Conservation (phyloP, 1,139 yeast genomes). For the Geotrichum restrictum region DNA sequence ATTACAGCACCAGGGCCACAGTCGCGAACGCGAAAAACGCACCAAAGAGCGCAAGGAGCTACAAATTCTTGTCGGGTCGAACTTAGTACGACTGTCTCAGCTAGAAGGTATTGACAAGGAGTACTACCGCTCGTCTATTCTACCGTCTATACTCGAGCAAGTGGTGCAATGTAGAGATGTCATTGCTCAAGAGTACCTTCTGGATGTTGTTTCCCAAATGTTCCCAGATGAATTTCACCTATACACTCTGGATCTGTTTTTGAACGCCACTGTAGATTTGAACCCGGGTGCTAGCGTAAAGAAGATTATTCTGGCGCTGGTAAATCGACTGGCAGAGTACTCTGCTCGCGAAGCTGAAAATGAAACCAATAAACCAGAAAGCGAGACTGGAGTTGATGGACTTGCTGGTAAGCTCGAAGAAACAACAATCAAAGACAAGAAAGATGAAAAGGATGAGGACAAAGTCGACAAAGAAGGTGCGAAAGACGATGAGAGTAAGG, state of each 20-base stretch:
- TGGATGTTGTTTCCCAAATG: constrained; percentile 87
- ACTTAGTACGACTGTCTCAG: constrained; percentile 83
- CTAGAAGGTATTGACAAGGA: constrained; percentile 67
- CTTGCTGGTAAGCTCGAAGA: constrained; percentile 22
- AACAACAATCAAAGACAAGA: constrained; percentile 21
- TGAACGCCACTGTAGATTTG: constrained; percentile 62
- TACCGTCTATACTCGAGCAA: constrained; percentile 84
- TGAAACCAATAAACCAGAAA: constrained; percentile 16
- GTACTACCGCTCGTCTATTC: constrained; percentile 59
- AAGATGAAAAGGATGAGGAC: constrained; percentile 11
- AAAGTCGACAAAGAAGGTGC: constrained; percentile 6
- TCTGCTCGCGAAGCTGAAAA: constrained; percentile 37
- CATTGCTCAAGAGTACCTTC: constrained; percentile 83
- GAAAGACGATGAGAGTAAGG: constrained; percentile 11
- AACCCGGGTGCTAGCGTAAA: constrained; percentile 68
- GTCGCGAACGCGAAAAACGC: constrained; percentile 73
- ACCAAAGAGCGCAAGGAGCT: constrained; percentile 79
- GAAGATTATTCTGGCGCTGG: constrained; percentile 62
- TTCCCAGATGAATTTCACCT: constrained; percentile 92
- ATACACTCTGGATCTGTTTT: constrained; percentile 61
- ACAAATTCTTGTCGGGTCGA: constrained; percentile 88
- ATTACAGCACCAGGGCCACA: constrained; percentile 91
- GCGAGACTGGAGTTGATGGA: constrained; percentile 15
- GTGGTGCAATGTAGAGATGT: constrained; percentile 88
- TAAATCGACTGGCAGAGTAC: constrained; percentile 68